Base-by-base conservation (phyloP, 257 asterid genomes). In the Capsicum pubescens region DNA sequence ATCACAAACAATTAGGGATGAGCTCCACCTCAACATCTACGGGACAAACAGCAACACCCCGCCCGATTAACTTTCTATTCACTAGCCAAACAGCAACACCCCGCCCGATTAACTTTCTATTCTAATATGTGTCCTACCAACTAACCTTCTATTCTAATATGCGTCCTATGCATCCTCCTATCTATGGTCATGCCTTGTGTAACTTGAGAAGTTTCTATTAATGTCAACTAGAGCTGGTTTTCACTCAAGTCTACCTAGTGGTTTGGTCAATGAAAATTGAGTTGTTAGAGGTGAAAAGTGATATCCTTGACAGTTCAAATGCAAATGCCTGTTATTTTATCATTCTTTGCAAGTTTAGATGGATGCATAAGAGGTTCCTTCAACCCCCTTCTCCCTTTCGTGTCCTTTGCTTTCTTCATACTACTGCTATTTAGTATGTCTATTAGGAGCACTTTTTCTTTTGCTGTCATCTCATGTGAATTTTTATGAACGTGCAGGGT, bases 401-500 rank as follows among this genome's bases (percentile, higher is more conserved):
- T 76, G 21, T 52, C 48, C 46, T 74, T 74, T 74, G 61, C 46
- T 74, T 19, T 52, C 46, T 19, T 52, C 46, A 0, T 50, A 21
- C 81, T 50, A 5, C 21, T 76, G 81, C 13, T 52, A 52, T n/a
- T 61, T 19, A 8, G 36, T 63, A 3, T 36, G 8, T 76, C 7
- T 54, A 76, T 16, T 52, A 52, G 44, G 26, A 26, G 21, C 81
- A 0, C 39, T 35, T 77, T 13, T 32, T 77, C 48, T 77, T 50
- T 26, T 46, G 61, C 77, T 63, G 32, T 44, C 84, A 52, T 61
- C 89, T 89, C 46, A 87, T 6, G 17, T 17, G 42, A 86, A 26
- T 58, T 46, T 79, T 71, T 74, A 36, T 52, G 35, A 17, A 81
- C 83, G 44, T 88, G 88, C 94, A 97, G 99, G 99, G 99, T 46